Evolutionary conservation across 1,284 basidiomycete genomes (phyloP), one percentile per base, ranked within the genome.

Genomic region (Trametes polyzona): DNA sequence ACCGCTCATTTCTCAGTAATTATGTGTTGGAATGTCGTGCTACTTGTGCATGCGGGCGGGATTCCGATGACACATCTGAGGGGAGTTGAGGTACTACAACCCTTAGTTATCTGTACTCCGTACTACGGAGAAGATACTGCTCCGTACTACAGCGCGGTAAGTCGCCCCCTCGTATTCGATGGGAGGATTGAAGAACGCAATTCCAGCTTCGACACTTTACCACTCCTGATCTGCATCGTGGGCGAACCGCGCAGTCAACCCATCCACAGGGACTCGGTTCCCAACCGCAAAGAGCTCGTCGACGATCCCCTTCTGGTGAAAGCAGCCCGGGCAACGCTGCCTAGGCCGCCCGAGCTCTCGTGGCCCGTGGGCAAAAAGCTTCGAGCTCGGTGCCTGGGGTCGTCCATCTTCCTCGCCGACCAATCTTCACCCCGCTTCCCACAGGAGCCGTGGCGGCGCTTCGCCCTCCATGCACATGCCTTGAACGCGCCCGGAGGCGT

Each of bases 351-450:
- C 36, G 40, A 30, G 17, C 16, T 47, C 33, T 27, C 40, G 51
- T 53, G 36, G 24, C 33, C 23, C 40, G 51, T 53, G 36, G 24
- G 36, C 41, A 21, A 36, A 26, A 26, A 30, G 7, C 1, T 12
- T n/a, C n/a, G n/a, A n/a, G n/a, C 27, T 30, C 29, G 36, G 51
- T 32, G 39, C 51, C 51, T 53, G 42, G 37, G 14, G 27, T 33
- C 30, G 30, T 7, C 14, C 19, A 12, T 5, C 29, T 42, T 10
- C 40, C 41, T 23, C 40, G 24, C 49, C 49, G 30, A 43, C 49
- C 30, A 51, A 51, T 51, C 49, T 29, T 41, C 49, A 43, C 49
- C 21, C 30, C n/a, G n/a, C 30, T n/a, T 24, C 41, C n/a, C n/a
- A n/a, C n/a, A n/a, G 40, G 30, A 24, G 42, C 51, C 46, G 35